Evolutionary conservation across 257 asterid genomes (phyloP).

Genomic region (Solanum paucissectum): DNA sequence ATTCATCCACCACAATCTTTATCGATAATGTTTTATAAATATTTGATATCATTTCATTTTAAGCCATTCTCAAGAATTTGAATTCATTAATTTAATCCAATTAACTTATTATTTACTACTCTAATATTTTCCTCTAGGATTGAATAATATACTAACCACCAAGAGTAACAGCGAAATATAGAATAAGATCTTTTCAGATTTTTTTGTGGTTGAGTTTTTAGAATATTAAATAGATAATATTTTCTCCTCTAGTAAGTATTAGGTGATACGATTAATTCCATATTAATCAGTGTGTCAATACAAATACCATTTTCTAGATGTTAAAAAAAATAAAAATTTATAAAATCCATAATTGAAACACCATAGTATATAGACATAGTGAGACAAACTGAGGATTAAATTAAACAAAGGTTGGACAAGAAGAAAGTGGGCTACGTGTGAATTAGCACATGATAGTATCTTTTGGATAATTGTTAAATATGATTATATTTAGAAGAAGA

Average conservation of each 20-base stretch:
- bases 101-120: no score
- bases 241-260: background rate
- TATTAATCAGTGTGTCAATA: no score
- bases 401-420: background rate
- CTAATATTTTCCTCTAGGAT: background rate
- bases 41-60: background rate
- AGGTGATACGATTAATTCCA: background rate
- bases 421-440: background rate
- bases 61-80: background rate
- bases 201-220: no score
- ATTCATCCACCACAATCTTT: no score
- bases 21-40: background rate
- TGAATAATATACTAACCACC: background rate
- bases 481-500: background rate
- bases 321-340: no score
- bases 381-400: background rate
- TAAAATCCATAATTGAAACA: background rate
- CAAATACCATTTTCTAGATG: no score
- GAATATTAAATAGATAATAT: no score
- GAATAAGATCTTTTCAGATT: background rate
- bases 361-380: background rate
- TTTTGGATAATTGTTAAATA: slow-evolving; percentile 1
- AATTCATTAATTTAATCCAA: background rate
- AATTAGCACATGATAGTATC: background rate
- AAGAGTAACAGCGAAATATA: no score